A percentile compares a stretch with the other conserved stretches of the same genome.
Conservation (phyloP, 2,329 filamentous ascomycete species). For the Chalaropsis thielavioides region DNA sequence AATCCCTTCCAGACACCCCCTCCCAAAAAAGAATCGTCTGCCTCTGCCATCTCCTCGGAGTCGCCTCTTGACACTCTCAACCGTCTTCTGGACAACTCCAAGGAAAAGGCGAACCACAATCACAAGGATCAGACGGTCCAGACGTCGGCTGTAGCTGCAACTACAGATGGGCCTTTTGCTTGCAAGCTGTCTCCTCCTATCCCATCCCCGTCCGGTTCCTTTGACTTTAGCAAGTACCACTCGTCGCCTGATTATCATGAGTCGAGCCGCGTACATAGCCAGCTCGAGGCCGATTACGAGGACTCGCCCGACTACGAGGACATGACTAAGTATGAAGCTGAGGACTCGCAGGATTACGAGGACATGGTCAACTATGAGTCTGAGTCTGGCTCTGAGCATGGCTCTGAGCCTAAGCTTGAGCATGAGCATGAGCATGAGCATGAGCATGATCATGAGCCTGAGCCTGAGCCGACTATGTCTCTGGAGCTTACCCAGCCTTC, state of each 20-base stretch:
- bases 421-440: neutral
- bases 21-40: neutral
- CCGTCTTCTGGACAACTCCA: neutral
- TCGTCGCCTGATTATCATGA: neutral
- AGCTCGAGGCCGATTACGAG: neutral
- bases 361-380: neutral
- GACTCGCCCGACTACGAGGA: neutral
- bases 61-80: neutral
- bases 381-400: neutral
- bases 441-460: neutral
- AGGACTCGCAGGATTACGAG: neutral
- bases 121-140: neutral
- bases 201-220: neutral
- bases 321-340: neutral
- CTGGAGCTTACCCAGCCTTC: conserved; percentile 20
- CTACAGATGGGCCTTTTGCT: neutral
- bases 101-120: neutral
- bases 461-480: neutral
- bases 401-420: neutral
- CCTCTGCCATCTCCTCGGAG: neutral
- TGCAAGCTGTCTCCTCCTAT: neutral
- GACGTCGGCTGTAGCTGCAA: no score
- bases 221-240: neutral
- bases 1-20: neutral
- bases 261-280: neutral